phyloP scores from a whole-genome alignment of 495 filamentous ascomycete genomes.

The Extremus antarcticus region DNA sequence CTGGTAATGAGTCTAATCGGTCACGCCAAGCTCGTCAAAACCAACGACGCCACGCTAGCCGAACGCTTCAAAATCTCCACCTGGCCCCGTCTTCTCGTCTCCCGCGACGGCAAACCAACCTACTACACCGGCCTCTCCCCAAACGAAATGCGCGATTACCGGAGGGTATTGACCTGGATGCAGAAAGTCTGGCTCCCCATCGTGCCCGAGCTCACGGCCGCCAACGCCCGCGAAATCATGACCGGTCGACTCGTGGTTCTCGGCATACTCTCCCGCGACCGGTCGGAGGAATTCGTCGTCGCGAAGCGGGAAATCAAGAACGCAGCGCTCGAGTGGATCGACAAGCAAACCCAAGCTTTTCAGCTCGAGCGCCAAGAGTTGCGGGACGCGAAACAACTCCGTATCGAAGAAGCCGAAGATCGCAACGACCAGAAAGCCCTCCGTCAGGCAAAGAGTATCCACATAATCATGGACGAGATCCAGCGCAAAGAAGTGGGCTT shows the following conservation, averaged over 20 bases:
- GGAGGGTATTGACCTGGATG: conserved; percentile 82
- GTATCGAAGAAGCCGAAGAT: conserved; percentile 93
- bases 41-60: conserved; percentile 57
- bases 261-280: conserved; percentile 71
- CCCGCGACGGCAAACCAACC: conserved; percentile 74
- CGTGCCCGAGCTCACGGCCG: conserved; percentile 83
- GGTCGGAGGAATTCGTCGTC: conserved; percentile 63
- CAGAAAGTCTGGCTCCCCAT: conserved; percentile 93
- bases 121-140: conserved; percentile 80
- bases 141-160: conserved; percentile 78
- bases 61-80: conserved; percentile 87
- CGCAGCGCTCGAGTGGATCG: conserved; percentile 94
- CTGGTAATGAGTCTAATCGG: conserved; percentile 78
- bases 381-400: conserved; percentile 84
- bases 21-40: conserved; percentile 84
- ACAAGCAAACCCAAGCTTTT: conserved; percentile 81
- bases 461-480: conserved; percentile 76
- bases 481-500: conserved; percentile 84
- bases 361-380: conserved; percentile 84
- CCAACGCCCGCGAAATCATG: conserved; percentile 91
- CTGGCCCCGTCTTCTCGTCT: conserved; percentile 84
- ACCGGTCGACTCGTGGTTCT: conserved; percentile 84
- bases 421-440: conserved; percentile 79
- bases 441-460: conserved; percentile 79
- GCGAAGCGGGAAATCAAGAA: conserved; percentile 88